phyloP scores from a whole-genome alignment of 176 grass and related monocot species.

The Rhipidocladum racemiflorum region DNA sequence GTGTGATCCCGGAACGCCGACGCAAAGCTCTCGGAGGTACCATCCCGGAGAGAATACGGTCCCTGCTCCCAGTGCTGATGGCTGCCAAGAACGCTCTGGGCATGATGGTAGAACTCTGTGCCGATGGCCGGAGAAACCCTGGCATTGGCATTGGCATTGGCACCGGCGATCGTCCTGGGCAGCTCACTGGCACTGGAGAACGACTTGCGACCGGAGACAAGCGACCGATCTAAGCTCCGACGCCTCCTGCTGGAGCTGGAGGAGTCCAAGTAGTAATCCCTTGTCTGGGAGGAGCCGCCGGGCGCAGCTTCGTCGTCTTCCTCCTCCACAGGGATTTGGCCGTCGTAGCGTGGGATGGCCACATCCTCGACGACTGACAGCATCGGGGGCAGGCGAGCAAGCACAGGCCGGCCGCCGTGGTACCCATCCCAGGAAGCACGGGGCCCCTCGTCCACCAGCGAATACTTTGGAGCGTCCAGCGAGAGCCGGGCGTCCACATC shows the following conservation, averaged over 20 bases:
- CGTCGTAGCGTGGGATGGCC: slow-evolving; percentile 47
- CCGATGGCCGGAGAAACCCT: slow-evolving; percentile 62
- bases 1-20: slow-evolving; percentile 29
- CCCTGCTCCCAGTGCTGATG: slow-evolving; percentile 19
- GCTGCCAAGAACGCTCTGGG: slow-evolving; percentile 28
- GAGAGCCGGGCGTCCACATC: slow-evolving; percentile 48
- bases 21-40: slow-evolving; percentile 51
- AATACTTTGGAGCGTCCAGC: slow-evolving; percentile 7
- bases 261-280: slow-evolving; percentile 85
- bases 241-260: slow-evolving; percentile 72
- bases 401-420: slow-evolving; percentile 23
- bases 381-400: slow-evolving; percentile 37
- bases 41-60: slow-evolving; percentile 37
- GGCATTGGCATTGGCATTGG: slow-evolving; percentile 62
- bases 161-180: not conserved
- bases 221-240: slow-evolving; percentile 68
- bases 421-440: slow-evolving; percentile 58
- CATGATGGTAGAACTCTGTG: slow-evolving; percentile 45
- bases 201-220: slow-evolving; percentile 49
- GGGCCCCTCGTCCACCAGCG: slow-evolving; percentile 43
- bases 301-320: slow-evolving; percentile 41
- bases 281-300: slow-evolving; percentile 66
- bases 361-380: slow-evolving; percentile 46
- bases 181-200: slow-evolving; percentile 31
- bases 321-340: slow-evolving; percentile 65